Base-by-base conservation (phyloP, 2,329 filamentous ascomycete genomes). In the Penicillium olsonii region DNA sequence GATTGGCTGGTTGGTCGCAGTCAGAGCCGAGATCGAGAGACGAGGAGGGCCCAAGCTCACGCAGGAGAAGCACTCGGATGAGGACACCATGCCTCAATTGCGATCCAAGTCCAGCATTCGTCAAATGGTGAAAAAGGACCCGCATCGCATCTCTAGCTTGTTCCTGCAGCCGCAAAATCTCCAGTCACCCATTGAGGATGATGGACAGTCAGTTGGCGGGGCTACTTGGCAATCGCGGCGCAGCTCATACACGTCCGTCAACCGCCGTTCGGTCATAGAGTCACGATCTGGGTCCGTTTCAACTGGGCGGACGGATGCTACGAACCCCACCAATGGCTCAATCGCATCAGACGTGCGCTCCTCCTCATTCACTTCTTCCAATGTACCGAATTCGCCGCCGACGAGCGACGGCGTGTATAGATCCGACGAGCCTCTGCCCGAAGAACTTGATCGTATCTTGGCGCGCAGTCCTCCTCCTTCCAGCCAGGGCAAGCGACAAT, bases 21-120 rank as follows among this genome's bases (percentile, higher is more conserved):
- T 78, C 24, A 65, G 75, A n/a, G 69, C 68, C 29, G 70, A 75
- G 57, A 77, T 78, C 29, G 73, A 77, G 48, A 58, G 66, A 15
- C 64, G 74, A 3, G 74, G 75, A n/a, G 75, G 75, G 1, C 72
- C 70, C 45, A 71, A 73, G 48, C 74, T 74, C 54, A 62, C 68
- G 2, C 64, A 68, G 4, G 74, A 76, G 46, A 68, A 62, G 14
- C 59, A 61, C 29, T 65, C 55, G 2, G 66, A 68, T 27, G 65
- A 68, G 2, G 63, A 60, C 10, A 51, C 55, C 43, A 59, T 56
- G 42, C 58, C 54, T 34, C 58, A 62, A 46, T 49, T 68, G 53
- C 59, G 64, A 17, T 49, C 56, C 22, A 64, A 65, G 40, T 54
- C 60, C 0, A 68, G 64, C 43, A 55, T 61, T 45, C 63, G 63